Evolutionary conservation across 192 early-diverging fungal species (phyloP).

Genomic region (Podila minutissima): DNA sequence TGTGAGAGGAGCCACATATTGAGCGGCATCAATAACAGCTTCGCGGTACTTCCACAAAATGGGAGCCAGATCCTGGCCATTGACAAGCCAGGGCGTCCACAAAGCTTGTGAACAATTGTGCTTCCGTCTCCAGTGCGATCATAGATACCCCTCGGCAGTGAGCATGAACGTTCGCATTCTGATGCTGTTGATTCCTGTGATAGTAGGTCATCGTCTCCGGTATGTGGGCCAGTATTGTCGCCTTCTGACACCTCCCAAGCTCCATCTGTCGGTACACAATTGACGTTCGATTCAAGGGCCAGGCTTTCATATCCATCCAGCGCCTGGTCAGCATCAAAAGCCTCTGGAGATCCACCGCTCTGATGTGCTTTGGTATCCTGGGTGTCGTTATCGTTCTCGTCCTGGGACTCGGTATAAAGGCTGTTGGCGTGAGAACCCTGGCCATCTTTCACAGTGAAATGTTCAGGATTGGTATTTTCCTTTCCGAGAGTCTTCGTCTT

Average conservation of each 20-base stretch:
- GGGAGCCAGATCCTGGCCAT: constrained; percentile 14
- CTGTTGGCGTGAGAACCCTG: not conserved
- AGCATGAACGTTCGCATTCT: constrained; percentile 17
- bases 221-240: constrained; percentile 3
- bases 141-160: constrained; percentile 14
- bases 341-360: constrained; percentile 1
- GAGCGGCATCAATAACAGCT: constrained; percentile 17
- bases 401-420: not conserved
- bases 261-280: not conserved
- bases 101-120: constrained; percentile 15
- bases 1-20: constrained; percentile 16
- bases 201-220: constrained; percentile 14
- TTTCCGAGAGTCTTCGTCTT: constrained; percentile 10
- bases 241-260: constrained; percentile 3
- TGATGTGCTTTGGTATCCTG: constrained; percentile 2
- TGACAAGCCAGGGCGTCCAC: constrained; percentile 27
- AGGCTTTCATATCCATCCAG: constrained; percentile 4
- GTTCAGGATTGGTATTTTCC: constrained; percentile 16
- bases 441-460: constrained; percentile 2
- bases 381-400: constrained; percentile 7
- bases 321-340: constrained; percentile 3
- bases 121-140: constrained; percentile 26
- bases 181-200: constrained; percentile 19
- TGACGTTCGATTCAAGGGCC: not conserved
- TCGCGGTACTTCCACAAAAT: constrained; percentile 24